Conservation (phyloP, 306 rosid species). For the Quercus glauca region DNA sequence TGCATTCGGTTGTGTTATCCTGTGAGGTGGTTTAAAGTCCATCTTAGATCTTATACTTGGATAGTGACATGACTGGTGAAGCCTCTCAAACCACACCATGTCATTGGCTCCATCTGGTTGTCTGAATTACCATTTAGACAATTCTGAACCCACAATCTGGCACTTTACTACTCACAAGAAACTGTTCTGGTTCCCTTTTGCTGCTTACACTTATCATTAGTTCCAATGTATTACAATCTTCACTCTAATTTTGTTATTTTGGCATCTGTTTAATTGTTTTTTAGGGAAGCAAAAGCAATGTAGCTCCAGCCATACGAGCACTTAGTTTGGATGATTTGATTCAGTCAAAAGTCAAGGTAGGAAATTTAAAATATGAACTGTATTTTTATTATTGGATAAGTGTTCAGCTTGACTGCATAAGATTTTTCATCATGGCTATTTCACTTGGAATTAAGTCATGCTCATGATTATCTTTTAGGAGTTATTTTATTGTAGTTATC, state of each 20-base stretch:
- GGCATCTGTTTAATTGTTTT: conserved; percentile 1
- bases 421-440: not conserved
- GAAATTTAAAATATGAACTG: not conserved
- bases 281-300: conserved; percentile 42
- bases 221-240: not conserved
- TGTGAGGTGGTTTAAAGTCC: not conserved
- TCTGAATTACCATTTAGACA: not conserved
- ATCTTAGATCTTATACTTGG: not conserved
- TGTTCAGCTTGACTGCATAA: not conserved
- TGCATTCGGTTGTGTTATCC: not conserved
- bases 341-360: conserved; percentile 82
- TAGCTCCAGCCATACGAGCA: conserved; percentile 40
- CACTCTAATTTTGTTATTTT: not conserved
- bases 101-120: not conserved
- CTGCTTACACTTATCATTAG: not conserved
- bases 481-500: not conserved
- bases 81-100: not conserved
- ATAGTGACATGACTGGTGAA: not conserved
- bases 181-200: not conserved
- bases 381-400: not conserved
- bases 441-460: not conserved
- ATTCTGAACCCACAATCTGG: not conserved
- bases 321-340: conserved; percentile 80
- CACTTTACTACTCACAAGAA: not conserved
- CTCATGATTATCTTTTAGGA: not conserved